phyloP scores from a whole-genome alignment of 768 basidiomycete species.

The Suillus bovinus region DNA sequence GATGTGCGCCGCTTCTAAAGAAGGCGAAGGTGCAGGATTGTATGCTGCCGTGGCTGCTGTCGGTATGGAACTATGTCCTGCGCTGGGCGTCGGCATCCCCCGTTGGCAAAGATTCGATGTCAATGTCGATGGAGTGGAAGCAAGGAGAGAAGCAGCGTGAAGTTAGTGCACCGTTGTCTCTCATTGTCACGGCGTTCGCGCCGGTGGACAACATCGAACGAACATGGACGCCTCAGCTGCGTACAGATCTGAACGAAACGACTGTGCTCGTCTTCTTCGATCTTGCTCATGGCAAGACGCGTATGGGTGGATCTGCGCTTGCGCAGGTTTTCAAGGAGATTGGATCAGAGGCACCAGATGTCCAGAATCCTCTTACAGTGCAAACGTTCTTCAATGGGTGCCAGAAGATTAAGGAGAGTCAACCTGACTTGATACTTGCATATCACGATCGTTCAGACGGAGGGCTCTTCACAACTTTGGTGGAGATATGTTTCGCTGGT shows the following conservation, averaged over 20 bases:
- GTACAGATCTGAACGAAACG: conserved; percentile 55
- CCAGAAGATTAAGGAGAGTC: conserved; percentile 58
- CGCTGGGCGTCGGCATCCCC: conserved; percentile 90
- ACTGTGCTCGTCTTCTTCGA: conserved; percentile 90
- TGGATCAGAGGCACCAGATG: conserved; percentile 83
- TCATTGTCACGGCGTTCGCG: conserved; percentile 94
- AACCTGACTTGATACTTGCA: conserved; percentile 74
- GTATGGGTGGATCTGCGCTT: conserved; percentile 92
- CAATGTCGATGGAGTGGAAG: conserved; percentile 97
- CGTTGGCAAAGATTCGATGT: conserved; percentile 99
- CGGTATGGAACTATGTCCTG: conserved; percentile 92
- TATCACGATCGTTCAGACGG: conserved; percentile 99
- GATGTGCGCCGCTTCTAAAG: conserved; percentile 95
- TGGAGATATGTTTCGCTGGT: conserved; percentile 95
- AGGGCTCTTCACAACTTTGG: conserved; percentile 88
- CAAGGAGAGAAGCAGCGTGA: conserved; percentile 64
- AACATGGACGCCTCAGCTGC: conserved; percentile 94
- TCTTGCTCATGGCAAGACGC: conserved; percentile 74
- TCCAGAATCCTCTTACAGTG: conserved; percentile 71
- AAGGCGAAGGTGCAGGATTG: conserved; percentile 85
- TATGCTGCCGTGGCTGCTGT: conserved; percentile 91
- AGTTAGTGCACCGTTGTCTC: conserved; percentile 87
- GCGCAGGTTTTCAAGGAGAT: conserved; percentile 96
- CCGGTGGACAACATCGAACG: conserved; percentile 72
- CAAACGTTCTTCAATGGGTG: conserved; percentile 85